Conservation (phyloP, 768 basidiomycete species). For the Suillus bovinus region DNA sequence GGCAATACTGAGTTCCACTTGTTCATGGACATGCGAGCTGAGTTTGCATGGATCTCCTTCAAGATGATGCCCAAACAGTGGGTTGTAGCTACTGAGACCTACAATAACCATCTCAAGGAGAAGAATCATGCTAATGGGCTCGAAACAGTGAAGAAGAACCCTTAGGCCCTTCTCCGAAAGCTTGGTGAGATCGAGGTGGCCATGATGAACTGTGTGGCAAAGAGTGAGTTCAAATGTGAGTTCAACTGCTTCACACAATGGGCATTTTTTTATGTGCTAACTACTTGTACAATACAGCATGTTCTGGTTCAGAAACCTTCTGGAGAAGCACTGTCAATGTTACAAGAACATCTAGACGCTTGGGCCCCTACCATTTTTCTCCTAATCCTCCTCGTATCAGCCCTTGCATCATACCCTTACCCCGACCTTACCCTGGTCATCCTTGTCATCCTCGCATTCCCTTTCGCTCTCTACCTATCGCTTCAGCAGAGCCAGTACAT, state of each 20-base stretch:
- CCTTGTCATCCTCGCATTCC: too few relatives aligned
- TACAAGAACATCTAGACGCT: too few relatives aligned
- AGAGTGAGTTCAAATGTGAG: slow-evolving; percentile 17
- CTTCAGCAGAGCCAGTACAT: too few relatives aligned
- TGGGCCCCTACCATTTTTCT: too few relatives aligned
- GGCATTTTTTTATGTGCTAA: neutral
- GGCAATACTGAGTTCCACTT: slow-evolving; percentile 16
- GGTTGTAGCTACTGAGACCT: slow-evolving; percentile 15
- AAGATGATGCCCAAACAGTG: slow-evolving; percentile 20
- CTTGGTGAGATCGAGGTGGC: slow-evolving; percentile 12
- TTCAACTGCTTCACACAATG: too few relatives aligned
- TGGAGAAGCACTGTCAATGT: slow-evolving; percentile 15
- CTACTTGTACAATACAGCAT: slow-evolving; percentile 4
- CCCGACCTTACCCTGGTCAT: too few relatives aligned
- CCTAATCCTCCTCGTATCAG: too few relatives aligned
- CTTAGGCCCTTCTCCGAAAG: slow-evolving; percentile 14
- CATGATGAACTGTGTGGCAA: slow-evolving; percentile 10
- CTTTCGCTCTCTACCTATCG: too few relatives aligned
- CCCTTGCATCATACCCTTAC: too few relatives aligned
- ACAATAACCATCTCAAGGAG: slow-evolving; percentile 12
- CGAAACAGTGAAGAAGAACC: slow-evolving; percentile 9
- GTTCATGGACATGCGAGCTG: slow-evolving; percentile 23
- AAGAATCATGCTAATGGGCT: neutral
- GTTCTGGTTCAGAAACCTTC: slow-evolving; percentile 4
- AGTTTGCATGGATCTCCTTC: slow-evolving; percentile 19